Evolutionary conservation across 805 yeast species (phyloP), one percentile per base, ranked within the genome.

Genomic region (Metschnikowia lunata): DNA sequence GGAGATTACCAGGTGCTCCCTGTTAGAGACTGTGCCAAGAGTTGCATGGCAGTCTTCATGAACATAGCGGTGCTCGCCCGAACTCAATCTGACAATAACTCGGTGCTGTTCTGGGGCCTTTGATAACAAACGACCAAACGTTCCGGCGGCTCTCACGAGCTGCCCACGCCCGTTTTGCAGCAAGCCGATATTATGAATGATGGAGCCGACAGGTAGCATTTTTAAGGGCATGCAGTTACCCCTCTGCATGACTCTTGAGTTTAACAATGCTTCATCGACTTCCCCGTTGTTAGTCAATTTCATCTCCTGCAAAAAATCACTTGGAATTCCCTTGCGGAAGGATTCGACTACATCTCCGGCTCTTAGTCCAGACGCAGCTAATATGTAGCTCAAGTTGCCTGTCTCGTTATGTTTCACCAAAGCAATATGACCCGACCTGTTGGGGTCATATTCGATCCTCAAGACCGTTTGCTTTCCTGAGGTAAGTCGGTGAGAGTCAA

Each of bases 371-470:
- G 88, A 91, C 45, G 93, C 80, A 0, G 99, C 98, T 45, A 89
- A 69, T 46, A 93, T 87, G 63, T 93, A 93, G 9, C 91, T 76
- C 48, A 82, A 67, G 51, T 78, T 73, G 6, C 78, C 80, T 0
- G 89, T 75, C 30, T 69, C 76, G 39, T 72, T 64, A 64, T 85
- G 84, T 63, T 83, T 76, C 39, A 91, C 59, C 48, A 93, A 69
- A 0, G 99, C 99, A 62, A 93, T 85, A 67, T 93, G 99, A 7
- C 93, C 84, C 4, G 95, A 79, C 72, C 99, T 80, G 58, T 86
- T 86, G 39, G 99, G 99, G 67, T 93, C 99, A 61, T 88, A 88
- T 66, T 93, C 99, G 47, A 93, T 87, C 63, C 99, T 76, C 50
- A 82, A 69, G 18, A 93, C 97, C 29, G 78, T 75, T 56, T 88